phyloP scores from a whole-genome alignment of 495 filamentous ascomycete genomes.

The Cryomyces minteri region DNA sequence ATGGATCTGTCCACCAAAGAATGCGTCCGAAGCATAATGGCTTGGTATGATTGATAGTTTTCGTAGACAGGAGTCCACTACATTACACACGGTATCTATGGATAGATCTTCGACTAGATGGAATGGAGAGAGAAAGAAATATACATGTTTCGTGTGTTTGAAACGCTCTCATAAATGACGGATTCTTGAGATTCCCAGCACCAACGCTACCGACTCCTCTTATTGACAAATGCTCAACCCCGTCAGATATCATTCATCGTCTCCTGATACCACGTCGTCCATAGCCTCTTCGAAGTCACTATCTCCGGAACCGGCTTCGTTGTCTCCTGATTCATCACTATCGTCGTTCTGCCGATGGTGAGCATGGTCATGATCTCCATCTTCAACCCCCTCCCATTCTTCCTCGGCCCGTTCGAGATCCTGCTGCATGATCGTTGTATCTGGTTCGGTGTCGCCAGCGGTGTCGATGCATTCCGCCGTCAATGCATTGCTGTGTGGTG shows the following conservation, averaged over 20 bases:
- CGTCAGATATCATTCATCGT: not conserved
- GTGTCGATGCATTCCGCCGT: not conserved
- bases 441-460: not conserved
- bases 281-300: not conserved
- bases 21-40: too few species aligned
- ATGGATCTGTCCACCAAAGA: too few species aligned
- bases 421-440: not conserved
- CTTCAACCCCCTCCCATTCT: constrained; percentile 1
- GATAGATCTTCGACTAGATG: not conserved
- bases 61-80: not conserved
- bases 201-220: not conserved
- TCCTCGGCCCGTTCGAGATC: not conserved
- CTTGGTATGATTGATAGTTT: not conserved
- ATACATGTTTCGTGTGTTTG: not conserved
- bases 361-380: not conserved
- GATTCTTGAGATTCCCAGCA: not conserved
- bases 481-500: constrained; percentile 25
- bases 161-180: not conserved
- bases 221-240: not conserved
- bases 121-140: not conserved
- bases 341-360: not conserved
- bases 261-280: not conserved
- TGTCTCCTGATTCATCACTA: not conserved
- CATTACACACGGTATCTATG: not conserved
- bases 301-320: not conserved